Conservation (phyloP, 805 yeast genomes). For the Suhomyces faveliae region DNA sequence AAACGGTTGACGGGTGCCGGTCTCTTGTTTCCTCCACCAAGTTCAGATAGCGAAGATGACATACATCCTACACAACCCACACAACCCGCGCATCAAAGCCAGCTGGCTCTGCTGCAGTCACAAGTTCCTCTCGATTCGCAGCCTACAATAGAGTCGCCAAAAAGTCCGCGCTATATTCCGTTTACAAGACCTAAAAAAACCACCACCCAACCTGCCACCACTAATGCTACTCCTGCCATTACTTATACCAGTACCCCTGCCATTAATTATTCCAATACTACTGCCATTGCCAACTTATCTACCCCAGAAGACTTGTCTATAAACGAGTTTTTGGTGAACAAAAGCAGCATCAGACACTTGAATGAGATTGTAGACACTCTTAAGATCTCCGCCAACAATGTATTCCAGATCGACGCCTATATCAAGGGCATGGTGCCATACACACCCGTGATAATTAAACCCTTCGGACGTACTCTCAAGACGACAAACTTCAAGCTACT, state of each 20-base stretch:
- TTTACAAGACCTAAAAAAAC: neutral
- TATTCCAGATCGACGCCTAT: constrained; percentile 19
- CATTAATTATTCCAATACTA: too few relatives aligned
- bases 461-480: constrained; percentile 28
- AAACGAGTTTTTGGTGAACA: neutral
- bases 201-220: neutral
- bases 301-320: too few relatives aligned
- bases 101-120: neutral
- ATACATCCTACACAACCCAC: neutral
- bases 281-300: too few relatives aligned
- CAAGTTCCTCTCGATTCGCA: neutral
- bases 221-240: neutral
- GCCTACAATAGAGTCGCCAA: neutral
- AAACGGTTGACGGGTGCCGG: constrained; percentile 1
- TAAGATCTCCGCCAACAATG: constrained; percentile 6
- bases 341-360: neutral
- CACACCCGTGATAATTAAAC: constrained; percentile 25
- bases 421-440: constrained; percentile 18
- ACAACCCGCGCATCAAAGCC: neutral
- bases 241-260: too few relatives aligned
- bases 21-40: neutral
- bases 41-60: neutral
- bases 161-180: neutral
- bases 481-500: constrained; percentile 22
- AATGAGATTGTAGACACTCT: neutral